Base-by-base conservation (phyloP, 805 yeast species). In the Scheffersomyces lignosus region DNA sequence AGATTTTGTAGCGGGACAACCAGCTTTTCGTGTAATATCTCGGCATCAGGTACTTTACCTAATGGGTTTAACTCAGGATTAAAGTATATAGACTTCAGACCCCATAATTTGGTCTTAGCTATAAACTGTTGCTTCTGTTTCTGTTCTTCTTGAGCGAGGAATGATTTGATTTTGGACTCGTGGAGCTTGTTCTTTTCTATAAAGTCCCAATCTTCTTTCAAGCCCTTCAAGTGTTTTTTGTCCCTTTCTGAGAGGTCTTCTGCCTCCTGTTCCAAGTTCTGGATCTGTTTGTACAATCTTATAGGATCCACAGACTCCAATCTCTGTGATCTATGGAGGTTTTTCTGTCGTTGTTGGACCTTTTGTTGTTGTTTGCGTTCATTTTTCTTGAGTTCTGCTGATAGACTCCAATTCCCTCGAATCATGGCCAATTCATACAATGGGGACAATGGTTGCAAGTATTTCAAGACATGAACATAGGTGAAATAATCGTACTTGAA, bases 21-120 rank as follows among this genome's bases (percentile, higher is more conserved):
- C 15, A 25, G 34, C 15, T 5, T 36, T 2, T 17, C 18, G 18
- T 5, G 15, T 24, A 36, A 18, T 3, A 34, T 14, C 4, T 45
- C 46, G 13, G 58, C 48, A 3, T 41, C 35, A 0, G 85, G 84
- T 0, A 80, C 76, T 32, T 50, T 57, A 0, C 88, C 88, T 4
- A 70, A 49, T 2, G 83, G 80, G 41, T 82, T 82, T 63, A 83
- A 71, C 43, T 81, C 86, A 4, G 82, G 80, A 47, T 82, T 83
- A 55, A 77, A 80, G 51, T 75, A 82, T 1, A 80, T 64, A 5
- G 86, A 79, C 26, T 66, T 58, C 18, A 46, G 49, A 2, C 80
- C 82, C 48, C 75, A 58, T 6, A 64, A 57, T 34, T 51, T 64
- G 42, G 40, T 48, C n/a, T 37, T 42, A 31, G 38, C 51, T 27